phyloP scores from a whole-genome alignment of 495 filamentous ascomycete genomes.

The Xylaria intraflava region DNA sequence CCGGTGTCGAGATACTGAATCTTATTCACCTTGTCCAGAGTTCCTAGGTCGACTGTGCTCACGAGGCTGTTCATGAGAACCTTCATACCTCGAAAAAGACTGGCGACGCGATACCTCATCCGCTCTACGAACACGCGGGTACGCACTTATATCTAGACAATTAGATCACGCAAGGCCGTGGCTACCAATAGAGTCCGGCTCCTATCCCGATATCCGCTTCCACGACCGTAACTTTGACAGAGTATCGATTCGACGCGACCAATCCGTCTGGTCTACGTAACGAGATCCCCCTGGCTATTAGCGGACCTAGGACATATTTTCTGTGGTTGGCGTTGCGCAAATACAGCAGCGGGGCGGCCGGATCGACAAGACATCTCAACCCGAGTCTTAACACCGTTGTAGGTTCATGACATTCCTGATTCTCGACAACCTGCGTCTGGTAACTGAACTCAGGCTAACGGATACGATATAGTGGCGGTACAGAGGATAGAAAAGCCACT shows the following conservation, averaged over 20 bases:
- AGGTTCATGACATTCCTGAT: not conserved
- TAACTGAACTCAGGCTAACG: not conserved
- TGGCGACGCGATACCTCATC: constrained; percentile 1
- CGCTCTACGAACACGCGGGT: constrained; percentile 14
- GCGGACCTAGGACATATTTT: not conserved
- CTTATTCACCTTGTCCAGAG: not conserved
- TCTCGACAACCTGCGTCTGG: not conserved
- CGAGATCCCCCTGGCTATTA: not conserved
- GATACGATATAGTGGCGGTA: not conserved
- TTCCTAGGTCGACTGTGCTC: not conserved
- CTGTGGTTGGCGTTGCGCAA: not conserved
- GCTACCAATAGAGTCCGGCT: constrained; percentile 19
- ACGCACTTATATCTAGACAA: constrained; percentile 20
- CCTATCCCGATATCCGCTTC: constrained; percentile 18
- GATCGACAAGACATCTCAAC: not conserved
- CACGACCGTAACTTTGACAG: not conserved
- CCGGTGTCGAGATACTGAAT: not conserved
- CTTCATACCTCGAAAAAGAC: not conserved
- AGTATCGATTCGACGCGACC: constrained; percentile 1
- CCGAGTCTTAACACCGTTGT: not conserved
- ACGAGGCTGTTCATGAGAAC: not conserved
- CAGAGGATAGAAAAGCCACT: not conserved
- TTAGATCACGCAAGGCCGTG: constrained; percentile 18
- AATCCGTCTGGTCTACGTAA: constrained; percentile 2
- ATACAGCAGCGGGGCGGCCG: not conserved